Percentiles rank a stretch among this genome's conserved stretches.
phyloP scores from a whole-genome alignment of 352 stramenopile species.

The Aphanomyces stellatus region DNA sequence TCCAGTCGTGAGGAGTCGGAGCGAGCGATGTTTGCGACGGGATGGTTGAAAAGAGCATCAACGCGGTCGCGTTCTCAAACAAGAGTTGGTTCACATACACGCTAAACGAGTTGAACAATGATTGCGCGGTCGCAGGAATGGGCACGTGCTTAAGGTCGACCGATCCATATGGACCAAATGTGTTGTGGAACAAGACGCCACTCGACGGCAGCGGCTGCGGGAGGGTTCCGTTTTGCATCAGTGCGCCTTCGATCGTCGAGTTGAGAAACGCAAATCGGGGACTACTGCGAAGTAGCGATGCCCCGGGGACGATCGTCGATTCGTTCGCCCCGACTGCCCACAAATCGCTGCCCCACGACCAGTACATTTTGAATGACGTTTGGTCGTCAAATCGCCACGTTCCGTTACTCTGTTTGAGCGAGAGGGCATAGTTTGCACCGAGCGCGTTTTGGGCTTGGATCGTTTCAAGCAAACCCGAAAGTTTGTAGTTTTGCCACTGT shows the following conservation, averaged over 20 bases:
- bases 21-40: no score
- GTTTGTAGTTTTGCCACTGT: constrained; percentile 16
- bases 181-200: neutral
- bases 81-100: no score
- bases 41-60: no score
- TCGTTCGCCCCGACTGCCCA: neutral
- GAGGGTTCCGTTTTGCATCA: neutral
- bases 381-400: neutral
- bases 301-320: neutral
- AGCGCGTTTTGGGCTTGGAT: neutral
- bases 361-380: neutral
- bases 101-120: no score
- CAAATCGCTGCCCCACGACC: neutral
- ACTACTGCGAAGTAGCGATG: neutral
- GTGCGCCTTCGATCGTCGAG: neutral
- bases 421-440: neutral
- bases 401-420: neutral
- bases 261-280: neutral
- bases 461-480: neutral
- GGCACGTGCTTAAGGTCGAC: neutral
- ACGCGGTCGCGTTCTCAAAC: no score
- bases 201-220: neutral
- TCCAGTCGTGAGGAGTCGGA: no score
- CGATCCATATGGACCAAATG: neutral
- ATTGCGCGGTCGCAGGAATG: no score